A percentile compares a stretch with the other conserved stretches of the same genome.
Conservation (phyloP, 1,284 basidiomycete species). For the Porodaedalea pini region DNA sequence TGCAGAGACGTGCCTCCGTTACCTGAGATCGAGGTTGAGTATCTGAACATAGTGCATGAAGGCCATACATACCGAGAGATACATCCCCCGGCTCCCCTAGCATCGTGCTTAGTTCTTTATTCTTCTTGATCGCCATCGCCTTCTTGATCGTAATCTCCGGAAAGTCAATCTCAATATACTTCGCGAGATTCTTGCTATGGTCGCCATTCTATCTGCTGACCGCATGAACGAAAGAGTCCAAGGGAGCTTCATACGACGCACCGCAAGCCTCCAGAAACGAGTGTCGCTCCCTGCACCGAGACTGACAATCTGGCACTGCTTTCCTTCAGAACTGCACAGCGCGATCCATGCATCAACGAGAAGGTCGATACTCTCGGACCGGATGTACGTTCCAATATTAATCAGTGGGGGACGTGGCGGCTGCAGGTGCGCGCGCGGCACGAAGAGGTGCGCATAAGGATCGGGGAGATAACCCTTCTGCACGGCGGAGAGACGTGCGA, state of each 20-base stretch:
- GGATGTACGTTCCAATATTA: conserved; percentile 91
- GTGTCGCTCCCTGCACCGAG: conserved; percentile 93
- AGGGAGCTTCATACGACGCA: conserved; percentile 39
- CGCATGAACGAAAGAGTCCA: conserved; percentile 5
- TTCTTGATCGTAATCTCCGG: conserved; percentile 81
- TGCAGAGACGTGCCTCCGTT: conserved; percentile 69
- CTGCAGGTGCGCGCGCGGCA: conserved; percentile 61
- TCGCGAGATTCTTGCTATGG: conserved; percentile 43
- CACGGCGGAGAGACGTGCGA: conserved; percentile 78
- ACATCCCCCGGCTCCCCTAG: conserved; percentile 50
- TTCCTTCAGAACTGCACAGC: conserved; percentile 36
- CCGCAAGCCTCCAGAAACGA: conserved; percentile 85
- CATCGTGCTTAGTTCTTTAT: conserved; percentile 50
- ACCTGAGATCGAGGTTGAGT: conserved; percentile 33
- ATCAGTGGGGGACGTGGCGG: conserved; percentile 80
- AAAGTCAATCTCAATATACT: conserved; percentile 91
- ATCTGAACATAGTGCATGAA: background rate
- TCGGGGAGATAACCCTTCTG: conserved; percentile 74
- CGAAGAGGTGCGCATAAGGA: conserved; percentile 58
- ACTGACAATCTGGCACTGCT: conserved; percentile 77
- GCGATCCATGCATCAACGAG: conserved; percentile 74
- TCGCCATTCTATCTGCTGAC: conserved; percentile 47
- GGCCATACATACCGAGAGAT: conserved; percentile 39
- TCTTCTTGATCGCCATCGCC: conserved; percentile 76
- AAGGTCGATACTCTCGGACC: conserved; percentile 77